A percentile compares a stretch with the other conserved stretches of the same genome.
These are phyloP conservation scores for Podospora didyma DNA, from an alignment of 495 filamentous ascomycete species.

Conservation along the genomic window DNA sequence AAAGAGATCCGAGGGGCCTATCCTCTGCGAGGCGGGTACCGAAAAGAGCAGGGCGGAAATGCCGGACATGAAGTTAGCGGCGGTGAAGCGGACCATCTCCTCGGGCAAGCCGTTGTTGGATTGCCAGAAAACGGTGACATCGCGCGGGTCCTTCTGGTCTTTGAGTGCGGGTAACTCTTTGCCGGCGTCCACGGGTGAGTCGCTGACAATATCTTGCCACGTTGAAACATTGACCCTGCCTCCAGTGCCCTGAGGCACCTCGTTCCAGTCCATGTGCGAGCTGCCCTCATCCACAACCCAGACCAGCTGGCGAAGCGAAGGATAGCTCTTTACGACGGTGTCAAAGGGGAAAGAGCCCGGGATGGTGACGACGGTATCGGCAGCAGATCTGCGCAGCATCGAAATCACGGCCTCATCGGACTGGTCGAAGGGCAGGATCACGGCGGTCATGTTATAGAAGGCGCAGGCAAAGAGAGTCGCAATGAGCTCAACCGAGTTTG, in stretches of 20 bases:
- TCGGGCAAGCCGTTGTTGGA: conserved; percentile 46
- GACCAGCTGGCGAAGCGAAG: conserved; percentile 70
- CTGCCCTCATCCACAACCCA: conserved; percentile 94
- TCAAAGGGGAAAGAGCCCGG: conserved; percentile 87
- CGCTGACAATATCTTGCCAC: conserved; percentile 81
- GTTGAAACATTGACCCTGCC: conserved; percentile 71
- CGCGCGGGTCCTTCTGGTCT: conserved; percentile 45
- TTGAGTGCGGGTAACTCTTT: conserved; percentile 42
- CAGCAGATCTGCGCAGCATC: conserved; percentile 63
- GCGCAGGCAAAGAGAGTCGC: conserved; percentile 59
- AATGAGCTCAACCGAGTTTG: conserved; percentile 88
- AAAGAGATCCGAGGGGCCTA: conserved; percentile 73
- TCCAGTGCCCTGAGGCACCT: conserved; percentile 69
- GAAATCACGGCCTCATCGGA: conserved; percentile 59
- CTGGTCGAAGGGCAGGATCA: conserved; percentile 81
- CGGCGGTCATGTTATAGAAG: conserved; percentile 75
- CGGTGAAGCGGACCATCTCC: conserved; percentile 72
- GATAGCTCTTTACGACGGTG: conserved; percentile 60
- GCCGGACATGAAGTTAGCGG: conserved; percentile 75
- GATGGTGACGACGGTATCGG: conserved; percentile 77
- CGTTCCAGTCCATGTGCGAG: conserved; percentile 85
- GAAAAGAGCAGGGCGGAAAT: conserved; percentile 72
- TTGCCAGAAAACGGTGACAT: conserved; percentile 60
- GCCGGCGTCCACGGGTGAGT: conserved; percentile 46
- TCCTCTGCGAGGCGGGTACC: conserved; percentile 67